Percentiles rank a stretch among this genome's conserved stretches.
These are phyloP conservation scores for Nemania serpens DNA, from an alignment of 2,329 filamentous ascomycete genomes.

Conservation along the genomic window DNA sequence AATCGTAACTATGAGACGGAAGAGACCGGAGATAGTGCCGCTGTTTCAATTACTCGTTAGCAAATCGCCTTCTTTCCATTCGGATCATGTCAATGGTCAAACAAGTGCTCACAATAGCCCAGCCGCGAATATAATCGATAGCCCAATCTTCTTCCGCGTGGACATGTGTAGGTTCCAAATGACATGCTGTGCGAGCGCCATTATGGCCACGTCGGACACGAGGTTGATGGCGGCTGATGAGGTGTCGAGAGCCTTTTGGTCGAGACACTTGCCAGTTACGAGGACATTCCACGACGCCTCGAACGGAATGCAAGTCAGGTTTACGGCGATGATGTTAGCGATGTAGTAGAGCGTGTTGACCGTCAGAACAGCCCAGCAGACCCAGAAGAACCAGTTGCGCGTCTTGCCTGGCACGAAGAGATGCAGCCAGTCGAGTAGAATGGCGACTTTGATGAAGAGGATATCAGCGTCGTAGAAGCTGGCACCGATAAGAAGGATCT, in stretches of 20 bases:
- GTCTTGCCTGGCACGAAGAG: conserved; percentile 19
- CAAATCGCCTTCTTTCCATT: too few species aligned
- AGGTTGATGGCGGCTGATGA: conserved; percentile 12
- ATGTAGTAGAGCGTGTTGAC: conserved; percentile 17
- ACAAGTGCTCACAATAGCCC: conserved; percentile 33
- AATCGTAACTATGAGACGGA: too few species aligned
- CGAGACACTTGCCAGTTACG: conserved; percentile 9
- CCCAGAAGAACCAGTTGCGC: conserved; percentile 21
- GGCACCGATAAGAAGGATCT: neutral
- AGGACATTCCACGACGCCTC: conserved; percentile 20
- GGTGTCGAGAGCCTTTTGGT: conserved; percentile 5
- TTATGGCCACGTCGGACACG: conserved; percentile 2
- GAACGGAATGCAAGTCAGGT: conserved; percentile 9
- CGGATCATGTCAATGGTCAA: too few species aligned
- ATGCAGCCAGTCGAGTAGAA: conserved; percentile 24
- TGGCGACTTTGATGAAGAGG: conserved; percentile 20
- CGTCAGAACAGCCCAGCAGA: conserved; percentile 10
- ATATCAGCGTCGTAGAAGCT: neutral
- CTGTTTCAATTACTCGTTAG: too few species aligned
- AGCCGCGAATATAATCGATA: conserved; percentile 40
- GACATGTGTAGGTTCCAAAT: conserved; percentile 34
- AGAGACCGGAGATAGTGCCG: too few species aligned
- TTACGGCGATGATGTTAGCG: conserved; percentile 13
- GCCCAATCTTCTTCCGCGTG: conserved; percentile 38
- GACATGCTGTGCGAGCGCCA: conserved; percentile 5